Conservation (phyloP, 768 basidiomycete genomes). For the Kondoa subrosea region DNA sequence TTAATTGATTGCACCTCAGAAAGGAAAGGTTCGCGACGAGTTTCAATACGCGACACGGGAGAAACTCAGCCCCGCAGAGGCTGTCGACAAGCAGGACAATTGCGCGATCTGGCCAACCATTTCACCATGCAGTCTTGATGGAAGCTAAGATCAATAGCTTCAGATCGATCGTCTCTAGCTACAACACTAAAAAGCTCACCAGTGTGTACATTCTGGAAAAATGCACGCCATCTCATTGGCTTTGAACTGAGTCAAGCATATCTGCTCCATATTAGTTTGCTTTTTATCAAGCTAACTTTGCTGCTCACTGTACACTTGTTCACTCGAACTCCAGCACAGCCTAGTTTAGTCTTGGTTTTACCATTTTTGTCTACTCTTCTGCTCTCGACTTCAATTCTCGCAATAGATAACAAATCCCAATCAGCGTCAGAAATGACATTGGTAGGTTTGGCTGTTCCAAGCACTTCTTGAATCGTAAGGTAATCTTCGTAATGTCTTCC, state of each 20-base stretch:
- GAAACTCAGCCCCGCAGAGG: neutral
- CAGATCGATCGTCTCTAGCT: neutral
- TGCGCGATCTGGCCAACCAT: neutral
- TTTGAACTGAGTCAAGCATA: conserved; percentile 19
- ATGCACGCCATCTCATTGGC: conserved; percentile 2
- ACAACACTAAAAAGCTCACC: neutral
- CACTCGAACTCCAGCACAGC: conserved; percentile 17
- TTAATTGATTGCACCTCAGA: too few relatives aligned
- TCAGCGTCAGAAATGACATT: neutral
- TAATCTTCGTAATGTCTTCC: conserved; percentile 1
- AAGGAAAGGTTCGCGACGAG: too few relatives aligned
- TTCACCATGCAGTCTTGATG: neutral
- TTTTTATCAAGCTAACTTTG: neutral
- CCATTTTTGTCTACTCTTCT: conserved; percentile 17
- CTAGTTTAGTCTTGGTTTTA: conserved; percentile 15
- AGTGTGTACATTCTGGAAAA: conserved; percentile 2
- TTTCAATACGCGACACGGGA: neutral
- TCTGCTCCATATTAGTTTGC: neutral
- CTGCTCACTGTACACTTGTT: conserved; percentile 12
- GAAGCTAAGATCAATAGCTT: neutral
- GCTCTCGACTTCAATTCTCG: conserved; percentile 16
- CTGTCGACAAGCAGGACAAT: neutral
- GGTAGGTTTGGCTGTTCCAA: neutral
- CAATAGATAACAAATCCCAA: conserved; percentile 14
- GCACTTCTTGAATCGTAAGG: conserved; percentile 2